These are phyloP conservation scores for Exutisphaerella laricina DNA, from an alignment of 2,329 filamentous ascomycete genomes.

Conservation along the genomic window DNA sequence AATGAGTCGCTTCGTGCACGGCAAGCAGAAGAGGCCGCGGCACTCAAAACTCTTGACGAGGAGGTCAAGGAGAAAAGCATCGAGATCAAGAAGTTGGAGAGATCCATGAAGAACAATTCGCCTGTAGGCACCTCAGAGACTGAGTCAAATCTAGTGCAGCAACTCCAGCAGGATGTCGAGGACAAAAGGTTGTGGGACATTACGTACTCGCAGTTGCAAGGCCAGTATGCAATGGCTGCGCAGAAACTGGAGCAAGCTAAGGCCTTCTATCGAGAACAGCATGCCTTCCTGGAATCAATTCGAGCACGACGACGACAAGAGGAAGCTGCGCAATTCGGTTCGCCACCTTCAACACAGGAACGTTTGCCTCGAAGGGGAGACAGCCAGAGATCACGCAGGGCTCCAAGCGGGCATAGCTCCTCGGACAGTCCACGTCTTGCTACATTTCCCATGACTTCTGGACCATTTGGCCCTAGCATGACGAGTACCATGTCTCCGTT, in stretches of 20 bases:
- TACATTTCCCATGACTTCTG: conserved; percentile 23
- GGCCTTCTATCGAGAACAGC: conserved; percentile 43
- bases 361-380: conserved; percentile 30
- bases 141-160: conserved; percentile 31
- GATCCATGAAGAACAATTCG: conserved; percentile 53
- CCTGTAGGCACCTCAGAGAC: conserved; percentile 23
- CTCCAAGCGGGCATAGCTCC: conserved; percentile 31
- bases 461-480: conserved; percentile 36
- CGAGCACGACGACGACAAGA: conserved; percentile 29
- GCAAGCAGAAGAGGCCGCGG: conserved; percentile 38
- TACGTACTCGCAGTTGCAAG: conserved; percentile 27
- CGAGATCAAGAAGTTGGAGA: conserved; percentile 69
- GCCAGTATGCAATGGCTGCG: conserved; percentile 29
- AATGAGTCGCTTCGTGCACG: conserved; percentile 39
- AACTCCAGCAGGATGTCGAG: conserved; percentile 36
- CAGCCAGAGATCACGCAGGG: conserved; percentile 38
- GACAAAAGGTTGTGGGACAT: conserved; percentile 38
- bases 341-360: conserved; percentile 23
- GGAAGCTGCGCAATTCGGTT: conserved; percentile 21
- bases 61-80: conserved; percentile 66
- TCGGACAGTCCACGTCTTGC: conserved; percentile 27
- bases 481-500: conserved; percentile 50
- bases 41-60: conserved; percentile 61
- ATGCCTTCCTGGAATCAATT: conserved; percentile 26
- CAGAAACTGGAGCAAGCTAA: conserved; percentile 32